Evolutionary conservation across 1,284 basidiomycete species (phyloP).

Genomic region (Retiboletus flavoniger): DNA sequence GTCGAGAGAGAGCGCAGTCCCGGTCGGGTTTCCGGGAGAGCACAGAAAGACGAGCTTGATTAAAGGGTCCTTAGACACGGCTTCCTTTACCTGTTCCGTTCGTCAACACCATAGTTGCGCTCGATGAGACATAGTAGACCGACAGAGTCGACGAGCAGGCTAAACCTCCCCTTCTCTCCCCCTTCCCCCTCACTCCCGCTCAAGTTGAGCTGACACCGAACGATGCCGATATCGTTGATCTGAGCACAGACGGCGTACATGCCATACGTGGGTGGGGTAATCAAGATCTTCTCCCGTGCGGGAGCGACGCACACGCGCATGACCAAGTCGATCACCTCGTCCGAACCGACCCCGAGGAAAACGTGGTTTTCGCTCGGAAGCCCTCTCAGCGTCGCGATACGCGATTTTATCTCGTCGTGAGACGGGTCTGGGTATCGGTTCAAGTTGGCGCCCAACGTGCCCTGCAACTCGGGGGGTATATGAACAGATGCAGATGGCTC

Average conservation of each 20-base stretch:
- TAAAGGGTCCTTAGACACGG: constrained; percentile 61
- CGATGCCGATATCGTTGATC: constrained; percentile 88
- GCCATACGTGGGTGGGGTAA: constrained; percentile 94
- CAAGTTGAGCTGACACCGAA: constrained; percentile 78
- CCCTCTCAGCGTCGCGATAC: constrained; percentile 70
- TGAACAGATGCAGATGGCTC: constrained; percentile 30
- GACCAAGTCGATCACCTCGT: constrained; percentile 95
- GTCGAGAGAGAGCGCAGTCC: constrained; percentile 78
- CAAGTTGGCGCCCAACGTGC: constrained; percentile 53
- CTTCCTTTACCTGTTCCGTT: constrained; percentile 64
- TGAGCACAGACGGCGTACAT: constrained; percentile 97
- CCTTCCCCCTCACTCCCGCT: constrained; percentile 58
- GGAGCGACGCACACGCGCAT: constrained; percentile 89
- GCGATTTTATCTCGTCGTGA: constrained; percentile 76
- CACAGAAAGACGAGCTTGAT: constrained; percentile 95
- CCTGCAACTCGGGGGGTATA: constrained; percentile 32
- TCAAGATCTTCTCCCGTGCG: constrained; percentile 77
- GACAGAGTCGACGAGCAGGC: constrained; percentile 74
- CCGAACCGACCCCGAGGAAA: constrained; percentile 95
- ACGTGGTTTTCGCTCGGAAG: constrained; percentile 71
- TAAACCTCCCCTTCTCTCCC: constrained; percentile 74
- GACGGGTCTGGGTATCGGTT: constrained; percentile 89
- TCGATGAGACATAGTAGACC: constrained; percentile 27
- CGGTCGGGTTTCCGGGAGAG: constrained; percentile 97
- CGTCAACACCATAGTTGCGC: not conserved